Base-by-base conservation (phyloP, 495 filamentous ascomycete genomes). In the Penicillium canescens region DNA sequence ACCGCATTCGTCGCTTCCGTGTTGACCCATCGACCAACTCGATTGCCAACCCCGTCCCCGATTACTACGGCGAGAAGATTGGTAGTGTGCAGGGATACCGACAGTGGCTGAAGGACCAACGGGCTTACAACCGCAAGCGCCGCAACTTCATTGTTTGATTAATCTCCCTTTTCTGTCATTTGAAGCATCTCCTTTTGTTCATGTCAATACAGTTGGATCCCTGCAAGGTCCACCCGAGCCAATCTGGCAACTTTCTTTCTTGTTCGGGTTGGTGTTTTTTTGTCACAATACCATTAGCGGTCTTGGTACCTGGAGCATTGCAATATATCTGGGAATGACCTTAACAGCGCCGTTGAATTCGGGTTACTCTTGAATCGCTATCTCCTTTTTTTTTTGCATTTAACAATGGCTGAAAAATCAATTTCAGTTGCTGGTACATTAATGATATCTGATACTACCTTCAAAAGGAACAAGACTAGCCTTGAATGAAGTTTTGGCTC, bases 91-190 rank as follows among this genome's bases (percentile, higher is more conserved):
- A 83, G 52, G 92, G 88, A 44, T 98, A 97, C 63, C 74, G 95
- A 59, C 86, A 88, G 68, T 98, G 94, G 94, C 73, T 98, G 66
- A 96, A 93, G 78, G 94, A 98, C 68, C 95, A 98, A 78, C 73
- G 92, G 42, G 91, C 92, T n/a, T 98, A 94, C 71, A 96, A 96
- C 75, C 84, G 86, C 74, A 97, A 96, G 82, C 86, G 89, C 63
- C 81, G 82, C 44, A 85, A 74, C 57, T 89, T 82, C 58, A 77
- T 83, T 52, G 42, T 58, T 11, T 78, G 68, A 59, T 41, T 36
- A 13, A 37, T 50, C 6, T 18, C 2, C 6, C 43, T 18, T 42
- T 20, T 33, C 18, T 43, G 48, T 42, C 37, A 42, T 40, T 21
- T 41, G 49, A 45, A 41, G 24, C 45, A 36, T 58, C 53, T 47